Evolutionary conservation across 805 yeast genomes (phyloP).

Genomic region (Naumovozyma castellii): DNA sequence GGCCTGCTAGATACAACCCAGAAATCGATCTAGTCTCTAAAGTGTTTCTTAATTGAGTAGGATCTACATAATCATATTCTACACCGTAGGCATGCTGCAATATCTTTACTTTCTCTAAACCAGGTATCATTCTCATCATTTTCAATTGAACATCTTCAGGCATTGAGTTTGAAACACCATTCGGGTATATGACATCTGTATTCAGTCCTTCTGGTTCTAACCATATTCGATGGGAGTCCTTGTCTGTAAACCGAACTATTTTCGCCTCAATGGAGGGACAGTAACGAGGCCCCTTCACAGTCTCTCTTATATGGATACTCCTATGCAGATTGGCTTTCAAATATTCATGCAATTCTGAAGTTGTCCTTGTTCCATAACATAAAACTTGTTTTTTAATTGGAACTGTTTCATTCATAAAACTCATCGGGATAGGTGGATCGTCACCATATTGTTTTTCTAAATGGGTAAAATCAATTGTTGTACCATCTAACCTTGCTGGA

Average conservation of each 20-base stretch:
- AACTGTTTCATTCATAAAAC: slow-evolving; percentile 66
- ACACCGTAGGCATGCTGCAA: slow-evolving; percentile 98
- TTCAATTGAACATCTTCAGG: slow-evolving; percentile 83
- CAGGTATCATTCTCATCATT: slow-evolving; percentile 71
- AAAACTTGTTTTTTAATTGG: slow-evolving; percentile 45
- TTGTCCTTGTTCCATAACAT: slow-evolving; percentile 76
- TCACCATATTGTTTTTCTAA: slow-evolving; percentile 73
- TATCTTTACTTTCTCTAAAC: slow-evolving; percentile 81
- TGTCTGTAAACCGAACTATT: slow-evolving; percentile 68
- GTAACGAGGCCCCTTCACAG: slow-evolving; percentile 92
- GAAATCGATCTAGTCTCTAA: slow-evolving; percentile 71
- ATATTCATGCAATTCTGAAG: slow-evolving; percentile 60
- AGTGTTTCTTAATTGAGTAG: slow-evolving; percentile 69
- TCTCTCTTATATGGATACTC: slow-evolving; percentile 84
- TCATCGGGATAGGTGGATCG: slow-evolving; percentile 80
- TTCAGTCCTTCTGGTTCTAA: slow-evolving; percentile 92
- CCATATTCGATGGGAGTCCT: slow-evolving; percentile 77
- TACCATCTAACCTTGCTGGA: slow-evolving; percentile 76
- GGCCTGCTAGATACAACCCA: slow-evolving; percentile 89
- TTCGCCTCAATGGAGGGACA: slow-evolving; percentile 96
- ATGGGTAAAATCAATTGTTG: slow-evolving; percentile 58
- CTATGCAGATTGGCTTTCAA: slow-evolving; percentile 63
- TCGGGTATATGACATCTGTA: slow-evolving; percentile 84
- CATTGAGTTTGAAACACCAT: slow-evolving; percentile 93
- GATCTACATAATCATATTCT: slow-evolving; percentile 93